A percentile compares a stretch with the other conserved stretches of the same genome.
phyloP scores from a whole-genome alignment of 331 rosid genomes.

The Spiraea crenata region DNA sequence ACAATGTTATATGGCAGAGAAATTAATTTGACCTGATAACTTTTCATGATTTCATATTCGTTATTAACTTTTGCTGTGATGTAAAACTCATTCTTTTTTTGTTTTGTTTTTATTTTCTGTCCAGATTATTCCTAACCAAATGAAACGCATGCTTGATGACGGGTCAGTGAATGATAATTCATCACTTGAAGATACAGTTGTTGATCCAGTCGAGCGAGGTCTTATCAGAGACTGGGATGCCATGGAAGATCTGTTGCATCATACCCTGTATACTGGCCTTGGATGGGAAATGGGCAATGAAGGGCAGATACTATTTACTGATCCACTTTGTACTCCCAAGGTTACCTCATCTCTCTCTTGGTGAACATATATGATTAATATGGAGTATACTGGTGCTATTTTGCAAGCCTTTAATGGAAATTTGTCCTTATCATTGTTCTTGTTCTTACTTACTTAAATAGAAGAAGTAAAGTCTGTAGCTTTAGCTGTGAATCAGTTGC shows the following conservation, averaged over 20 bases:
- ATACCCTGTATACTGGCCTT: constrained; percentile 81
- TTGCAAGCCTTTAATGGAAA: background rate
- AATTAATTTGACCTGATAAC: background rate
- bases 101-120: background rate
- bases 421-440: background rate
- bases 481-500: background rate
- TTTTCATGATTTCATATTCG: background rate
- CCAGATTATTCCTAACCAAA: constrained; percentile 84
- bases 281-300: constrained; percentile 99
- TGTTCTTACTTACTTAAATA: background rate
- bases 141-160: constrained; percentile 73
- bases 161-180: constrained; percentile 45
- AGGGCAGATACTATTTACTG: constrained; percentile 92
- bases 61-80: background rate
- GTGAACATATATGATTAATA: background rate
- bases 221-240: constrained; percentile 95
- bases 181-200: constrained; percentile 45
- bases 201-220: constrained; percentile 80
- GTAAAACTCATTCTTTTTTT: background rate
- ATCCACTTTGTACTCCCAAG: constrained; percentile 96
- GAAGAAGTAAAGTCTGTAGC: background rate
- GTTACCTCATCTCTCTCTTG: constrained; percentile 30
- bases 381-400: background rate
- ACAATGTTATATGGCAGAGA: background rate
- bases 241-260: constrained; percentile 88